These are phyloP conservation scores for Salix koriyanagi DNA, from an alignment of 345 rosid genomes.

Conservation along the genomic window DNA sequence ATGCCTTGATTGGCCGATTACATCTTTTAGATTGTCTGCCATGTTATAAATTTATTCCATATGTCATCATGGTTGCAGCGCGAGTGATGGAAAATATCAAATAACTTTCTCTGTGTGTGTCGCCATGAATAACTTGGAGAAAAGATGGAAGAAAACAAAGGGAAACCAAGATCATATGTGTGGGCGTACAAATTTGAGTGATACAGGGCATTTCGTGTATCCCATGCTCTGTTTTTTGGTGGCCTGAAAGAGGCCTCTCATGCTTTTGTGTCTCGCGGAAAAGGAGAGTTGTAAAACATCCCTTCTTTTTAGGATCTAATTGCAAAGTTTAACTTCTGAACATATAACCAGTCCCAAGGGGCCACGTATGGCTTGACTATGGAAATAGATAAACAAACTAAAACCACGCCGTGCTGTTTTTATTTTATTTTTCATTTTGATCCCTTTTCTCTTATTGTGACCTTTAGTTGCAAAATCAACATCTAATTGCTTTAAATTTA, in stretches of 20 bases:
- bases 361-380: not conserved
- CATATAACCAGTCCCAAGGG: not conserved
- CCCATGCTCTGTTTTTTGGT: constrained; percentile 15
- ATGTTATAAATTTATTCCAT: not conserved
- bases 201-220: constrained; percentile 16
- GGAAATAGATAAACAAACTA: too few relatives aligned
- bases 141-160: not conserved
- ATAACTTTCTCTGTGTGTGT: not conserved
- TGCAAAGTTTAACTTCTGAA: not conserved
- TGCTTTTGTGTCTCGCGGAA: constrained; percentile 6
- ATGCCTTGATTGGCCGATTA: not conserved
- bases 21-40: not conserved
- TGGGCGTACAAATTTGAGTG: constrained; percentile 16
- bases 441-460: too few relatives aligned
- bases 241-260: constrained; percentile 13
- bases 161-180: not conserved
- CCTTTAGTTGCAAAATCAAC: too few relatives aligned
- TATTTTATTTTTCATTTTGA: too few relatives aligned
- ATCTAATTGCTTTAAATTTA: too few relatives aligned
- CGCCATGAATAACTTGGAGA: not conserved
- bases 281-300: not conserved
- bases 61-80: not conserved
- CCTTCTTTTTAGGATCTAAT: not conserved
- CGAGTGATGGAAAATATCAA: constrained; percentile 6
- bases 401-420: too few relatives aligned